These are phyloP conservation scores for Ogataea minuta DNA, from an alignment of 805 yeast species.

Conservation along the genomic window DNA sequence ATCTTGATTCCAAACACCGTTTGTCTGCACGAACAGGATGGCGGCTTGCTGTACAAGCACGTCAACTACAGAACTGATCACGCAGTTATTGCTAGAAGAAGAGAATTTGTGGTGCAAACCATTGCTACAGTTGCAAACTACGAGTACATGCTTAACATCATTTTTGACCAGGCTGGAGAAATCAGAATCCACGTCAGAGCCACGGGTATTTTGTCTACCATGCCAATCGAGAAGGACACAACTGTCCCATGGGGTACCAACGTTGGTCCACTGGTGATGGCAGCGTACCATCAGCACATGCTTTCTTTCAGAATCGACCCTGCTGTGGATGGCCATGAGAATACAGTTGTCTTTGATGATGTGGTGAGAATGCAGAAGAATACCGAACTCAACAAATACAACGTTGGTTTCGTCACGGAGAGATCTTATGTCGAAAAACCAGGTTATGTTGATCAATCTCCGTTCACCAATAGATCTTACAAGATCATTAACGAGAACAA, in stretches of 20 bases:
- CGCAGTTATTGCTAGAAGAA: conserved; percentile 73
- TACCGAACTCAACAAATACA: conserved; percentile 57
- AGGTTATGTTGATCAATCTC: conserved; percentile 69
- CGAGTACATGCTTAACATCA: conserved; percentile 71
- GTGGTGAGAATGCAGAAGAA: conserved; percentile 57
- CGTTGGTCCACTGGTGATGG: conserved; percentile 78
- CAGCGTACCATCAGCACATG: conserved; percentile 82
- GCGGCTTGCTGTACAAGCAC: conserved; percentile 75
- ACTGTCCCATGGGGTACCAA: conserved; percentile 72
- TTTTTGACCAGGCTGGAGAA: conserved; percentile 76
- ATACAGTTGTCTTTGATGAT: conserved; percentile 71
- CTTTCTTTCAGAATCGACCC: conserved; percentile 79
- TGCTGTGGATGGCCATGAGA: conserved; percentile 76
- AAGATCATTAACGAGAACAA: conserved; percentile 73
- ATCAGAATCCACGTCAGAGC: conserved; percentile 79
- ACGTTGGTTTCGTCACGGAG: conserved; percentile 65
- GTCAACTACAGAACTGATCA: conserved; percentile 71
- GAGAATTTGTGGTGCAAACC: conserved; percentile 76
- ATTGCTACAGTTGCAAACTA: conserved; percentile 84
- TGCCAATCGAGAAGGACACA: conserved; percentile 71
- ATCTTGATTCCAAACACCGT: conserved; percentile 63
- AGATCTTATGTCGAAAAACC: conserved; percentile 67
- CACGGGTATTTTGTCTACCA: conserved; percentile 82
- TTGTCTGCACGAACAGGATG: conserved; percentile 79
- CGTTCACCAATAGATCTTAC: conserved; percentile 70